A percentile compares a stretch with the other conserved stretches of the same genome.
These are phyloP conservation scores for Daldinia bambusicola DNA, from an alignment of 495 filamentous ascomycete species.

Conservation along the genomic window DNA sequence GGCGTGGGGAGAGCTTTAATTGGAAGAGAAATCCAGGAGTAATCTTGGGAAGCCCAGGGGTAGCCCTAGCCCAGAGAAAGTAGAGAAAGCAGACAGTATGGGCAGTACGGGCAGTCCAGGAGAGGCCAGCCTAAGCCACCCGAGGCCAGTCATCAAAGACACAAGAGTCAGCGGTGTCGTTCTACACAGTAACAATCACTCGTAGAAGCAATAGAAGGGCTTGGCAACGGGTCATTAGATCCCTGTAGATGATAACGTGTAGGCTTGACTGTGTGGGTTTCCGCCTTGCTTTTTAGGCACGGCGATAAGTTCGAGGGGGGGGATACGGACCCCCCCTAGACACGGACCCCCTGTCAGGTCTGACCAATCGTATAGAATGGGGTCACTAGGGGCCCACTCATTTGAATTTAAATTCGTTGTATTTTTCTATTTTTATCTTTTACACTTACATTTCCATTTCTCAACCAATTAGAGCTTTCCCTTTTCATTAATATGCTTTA, in stretches of 20 bases:
- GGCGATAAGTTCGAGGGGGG: too few relatives aligned
- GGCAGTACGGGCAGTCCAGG: too few relatives aligned
- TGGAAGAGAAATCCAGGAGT: constrained; percentile 30
- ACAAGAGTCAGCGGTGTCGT: constrained; percentile 11
- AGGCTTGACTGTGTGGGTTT: constrained; percentile 36
- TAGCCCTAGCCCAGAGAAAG: neutral
- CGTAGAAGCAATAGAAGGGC: constrained; percentile 11
- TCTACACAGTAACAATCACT: constrained; percentile 6
- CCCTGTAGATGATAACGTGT: constrained; percentile 34
- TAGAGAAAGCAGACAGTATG: too few relatives aligned
- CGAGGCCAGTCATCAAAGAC: constrained; percentile 5
- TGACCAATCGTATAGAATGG: too few relatives aligned
- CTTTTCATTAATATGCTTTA: too few relatives aligned
- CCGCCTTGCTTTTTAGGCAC: constrained; percentile 41
- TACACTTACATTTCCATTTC: too few relatives aligned
- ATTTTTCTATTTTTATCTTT: too few relatives aligned
- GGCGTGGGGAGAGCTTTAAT: constrained; percentile 37
- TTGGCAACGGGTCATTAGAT: constrained; percentile 35
- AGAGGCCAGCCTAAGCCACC: neutral
- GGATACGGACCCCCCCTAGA: too few relatives aligned
- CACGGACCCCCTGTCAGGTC: too few relatives aligned
- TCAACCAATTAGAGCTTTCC: too few relatives aligned
- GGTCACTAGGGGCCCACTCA: too few relatives aligned
- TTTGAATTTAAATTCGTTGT: too few relatives aligned
- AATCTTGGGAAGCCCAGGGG: constrained; percentile 39